These are phyloP conservation scores for Penicillium waksmanii DNA, from an alignment of 495 filamentous ascomycete genomes.

Conservation along the genomic window DNA sequence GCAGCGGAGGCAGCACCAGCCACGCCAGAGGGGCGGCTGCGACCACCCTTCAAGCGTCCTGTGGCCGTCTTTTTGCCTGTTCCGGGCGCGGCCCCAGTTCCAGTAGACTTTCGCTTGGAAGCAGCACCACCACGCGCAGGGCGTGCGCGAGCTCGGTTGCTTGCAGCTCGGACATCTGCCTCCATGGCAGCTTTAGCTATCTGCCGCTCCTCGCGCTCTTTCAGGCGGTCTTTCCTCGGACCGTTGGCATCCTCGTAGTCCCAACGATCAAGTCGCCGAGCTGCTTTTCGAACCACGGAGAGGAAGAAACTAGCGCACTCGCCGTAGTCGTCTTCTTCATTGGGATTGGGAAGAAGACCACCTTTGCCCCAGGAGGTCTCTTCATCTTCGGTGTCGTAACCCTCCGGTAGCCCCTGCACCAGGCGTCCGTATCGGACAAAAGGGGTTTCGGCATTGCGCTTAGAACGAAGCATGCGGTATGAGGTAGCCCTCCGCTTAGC, in stretches of 20 bases:
- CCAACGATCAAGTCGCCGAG: constrained; percentile 76
- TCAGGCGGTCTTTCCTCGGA: constrained; percentile 47
- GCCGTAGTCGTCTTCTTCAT: constrained; percentile 75
- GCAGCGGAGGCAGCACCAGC: constrained; percentile 18
- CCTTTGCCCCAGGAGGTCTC: constrained; percentile 60
- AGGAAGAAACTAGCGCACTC: constrained; percentile 75
- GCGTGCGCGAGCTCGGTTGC: constrained; percentile 28
- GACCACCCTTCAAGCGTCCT: constrained; percentile 37
- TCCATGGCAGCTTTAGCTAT: constrained; percentile 32
- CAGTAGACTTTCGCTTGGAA: constrained; percentile 44
- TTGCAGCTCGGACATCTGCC: constrained; percentile 28
- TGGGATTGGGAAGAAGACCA: constrained; percentile 68
- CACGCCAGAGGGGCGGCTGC: constrained; percentile 30
- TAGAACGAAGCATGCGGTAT: constrained; percentile 59
- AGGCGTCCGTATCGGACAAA: constrained; percentile 70
- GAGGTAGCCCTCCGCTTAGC: constrained; percentile 69
- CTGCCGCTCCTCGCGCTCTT: constrained; percentile 49
- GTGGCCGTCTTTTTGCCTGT: constrained; percentile 29
- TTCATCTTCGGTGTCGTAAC: constrained; percentile 83
- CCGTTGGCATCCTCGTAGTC: constrained; percentile 58
- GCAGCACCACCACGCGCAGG: constrained; percentile 21
- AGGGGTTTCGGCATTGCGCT: constrained; percentile 63
- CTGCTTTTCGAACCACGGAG: constrained; percentile 69
- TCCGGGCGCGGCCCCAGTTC: constrained; percentile 28
- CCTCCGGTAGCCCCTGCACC: constrained; percentile 65